Evolutionary conservation across 1,139 yeast genomes (phyloP).

Genomic region (Kurtzmaniella quercitrusa): DNA sequence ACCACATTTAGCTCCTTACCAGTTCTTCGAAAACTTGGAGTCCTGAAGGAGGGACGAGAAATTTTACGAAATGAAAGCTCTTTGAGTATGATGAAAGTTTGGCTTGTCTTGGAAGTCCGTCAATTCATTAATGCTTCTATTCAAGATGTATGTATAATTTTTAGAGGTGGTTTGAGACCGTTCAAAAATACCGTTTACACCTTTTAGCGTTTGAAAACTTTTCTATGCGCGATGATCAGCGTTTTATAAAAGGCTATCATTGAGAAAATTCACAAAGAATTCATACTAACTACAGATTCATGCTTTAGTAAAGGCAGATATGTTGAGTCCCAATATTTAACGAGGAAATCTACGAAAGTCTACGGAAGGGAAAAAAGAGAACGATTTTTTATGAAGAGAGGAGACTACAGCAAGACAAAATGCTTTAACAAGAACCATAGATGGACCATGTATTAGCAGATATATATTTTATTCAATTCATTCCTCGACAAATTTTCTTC

Average conservation of each 20-base stretch:
- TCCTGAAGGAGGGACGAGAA: conserved; percentile 61
- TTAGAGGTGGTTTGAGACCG: too few relatives aligned
- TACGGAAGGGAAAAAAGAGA: not conserved
- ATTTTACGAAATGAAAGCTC: conserved; percentile 57
- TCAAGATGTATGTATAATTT: conserved; percentile 60
- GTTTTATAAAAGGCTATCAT: too few relatives aligned
- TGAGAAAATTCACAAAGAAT: not conserved
- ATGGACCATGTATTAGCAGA: too few relatives aligned
- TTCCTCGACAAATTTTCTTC: too few relatives aligned
- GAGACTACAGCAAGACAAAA: not conserved
- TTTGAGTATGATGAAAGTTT: conserved; percentile 79
- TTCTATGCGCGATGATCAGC: too few relatives aligned
- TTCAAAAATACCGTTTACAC: too few relatives aligned
- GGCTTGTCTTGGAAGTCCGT: conserved; percentile 88
- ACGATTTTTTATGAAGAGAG: not conserved
- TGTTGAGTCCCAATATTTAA: conserved; percentile 45
- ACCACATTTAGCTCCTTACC: conserved; percentile 66
- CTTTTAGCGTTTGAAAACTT: too few relatives aligned
- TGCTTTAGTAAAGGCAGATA: conserved; percentile 46
- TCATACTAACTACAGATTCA: conserved; percentile 27
- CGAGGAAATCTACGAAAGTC: too few relatives aligned
- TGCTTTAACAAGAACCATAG: too few relatives aligned
- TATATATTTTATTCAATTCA: too few relatives aligned
- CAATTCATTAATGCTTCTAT: conserved; percentile 81
- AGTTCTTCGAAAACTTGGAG: conserved; percentile 77